Evolutionary conservation across 2,329 filamentous ascomycete species (phyloP).

Genomic region (Malbranchea zuffiana): DNA sequence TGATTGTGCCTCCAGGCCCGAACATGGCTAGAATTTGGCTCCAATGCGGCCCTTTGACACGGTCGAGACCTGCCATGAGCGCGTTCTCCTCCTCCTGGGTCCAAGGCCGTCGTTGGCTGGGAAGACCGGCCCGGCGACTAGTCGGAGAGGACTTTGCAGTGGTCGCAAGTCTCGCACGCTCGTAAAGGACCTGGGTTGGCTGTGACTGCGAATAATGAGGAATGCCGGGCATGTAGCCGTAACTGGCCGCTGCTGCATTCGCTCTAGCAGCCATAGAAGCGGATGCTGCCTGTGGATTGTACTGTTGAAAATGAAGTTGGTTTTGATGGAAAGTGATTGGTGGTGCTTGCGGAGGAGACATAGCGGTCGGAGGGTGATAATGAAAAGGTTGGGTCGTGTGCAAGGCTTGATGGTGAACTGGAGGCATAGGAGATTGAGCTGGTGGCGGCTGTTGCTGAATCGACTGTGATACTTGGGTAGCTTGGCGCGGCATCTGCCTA

Average conservation of each 20-base stretch:
- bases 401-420: constrained; percentile 10
- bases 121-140: constrained; percentile 42
- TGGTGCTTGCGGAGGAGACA: constrained; percentile 63
- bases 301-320: constrained; percentile 35
- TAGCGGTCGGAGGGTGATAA: constrained; percentile 42
- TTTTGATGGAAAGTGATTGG: constrained; percentile 31
- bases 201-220: constrained; percentile 39
- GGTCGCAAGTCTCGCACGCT: constrained; percentile 46
- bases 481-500: constrained; percentile 27
- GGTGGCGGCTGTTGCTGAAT: constrained; percentile 19
- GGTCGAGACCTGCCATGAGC: constrained; percentile 75
- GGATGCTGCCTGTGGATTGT: constrained; percentile 26
- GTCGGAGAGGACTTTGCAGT: constrained; percentile 46
- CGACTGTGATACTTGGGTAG: constrained; percentile 25
- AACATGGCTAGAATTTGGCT: constrained; percentile 81
- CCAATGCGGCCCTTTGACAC: constrained; percentile 86
- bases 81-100: constrained; percentile 82
- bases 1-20: constrained; percentile 66
- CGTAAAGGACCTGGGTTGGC: constrained; percentile 47
- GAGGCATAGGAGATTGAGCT: constrained; percentile 1
- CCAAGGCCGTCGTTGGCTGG: constrained; percentile 64
- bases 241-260: constrained; percentile 28
- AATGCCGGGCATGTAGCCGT: constrained; percentile 36
- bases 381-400: constrained; percentile 10
- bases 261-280: constrained; percentile 22